phyloP scores from a whole-genome alignment of 2,329 filamentous ascomycete genomes.

The Hymenoscyphus scutula region DNA sequence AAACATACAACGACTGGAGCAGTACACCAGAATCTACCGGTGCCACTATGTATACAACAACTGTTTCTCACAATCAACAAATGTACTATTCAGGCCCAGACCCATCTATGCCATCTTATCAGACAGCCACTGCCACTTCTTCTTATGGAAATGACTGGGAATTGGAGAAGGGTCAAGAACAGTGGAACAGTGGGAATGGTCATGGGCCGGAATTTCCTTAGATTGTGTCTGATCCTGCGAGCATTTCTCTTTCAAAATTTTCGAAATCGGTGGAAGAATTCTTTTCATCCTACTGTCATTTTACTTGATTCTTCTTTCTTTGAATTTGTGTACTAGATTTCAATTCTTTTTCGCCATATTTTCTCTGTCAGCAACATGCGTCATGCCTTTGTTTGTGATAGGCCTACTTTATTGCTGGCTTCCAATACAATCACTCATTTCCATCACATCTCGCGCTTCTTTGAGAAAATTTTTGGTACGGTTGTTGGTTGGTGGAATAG shows the following conservation, averaged over 20 bases:
- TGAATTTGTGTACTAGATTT: not conserved
- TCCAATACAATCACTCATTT: not conserved
- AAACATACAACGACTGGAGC: not conserved
- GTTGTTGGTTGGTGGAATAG: not conserved
- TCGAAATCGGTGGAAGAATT: not conserved
- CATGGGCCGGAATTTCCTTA: not conserved
- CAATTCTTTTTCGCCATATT: not conserved
- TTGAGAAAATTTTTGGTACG: not conserved
- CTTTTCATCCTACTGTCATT: not conserved
- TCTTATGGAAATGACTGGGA: slow-evolving; percentile 1
- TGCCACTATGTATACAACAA: not conserved
- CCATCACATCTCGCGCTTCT: not conserved
- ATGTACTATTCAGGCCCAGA: not conserved
- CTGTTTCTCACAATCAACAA: not conserved
- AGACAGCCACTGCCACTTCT: not conserved
- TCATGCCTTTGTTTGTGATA: not conserved
- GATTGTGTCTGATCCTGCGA: not conserved
- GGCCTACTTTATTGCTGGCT: not conserved
- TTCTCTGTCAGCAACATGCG: not conserved
- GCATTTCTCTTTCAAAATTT: not conserved
- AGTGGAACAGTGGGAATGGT: not conserved
- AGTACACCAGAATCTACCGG: not conserved
- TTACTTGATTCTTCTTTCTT: not conserved
- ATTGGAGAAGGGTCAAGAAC: not conserved
- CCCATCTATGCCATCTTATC: not conserved